Evolutionary conservation across 2,329 filamentous ascomycete species (phyloP), one percentile per base, ranked within the genome.

Genomic region (Colletotrichum euphorbiae): DNA sequence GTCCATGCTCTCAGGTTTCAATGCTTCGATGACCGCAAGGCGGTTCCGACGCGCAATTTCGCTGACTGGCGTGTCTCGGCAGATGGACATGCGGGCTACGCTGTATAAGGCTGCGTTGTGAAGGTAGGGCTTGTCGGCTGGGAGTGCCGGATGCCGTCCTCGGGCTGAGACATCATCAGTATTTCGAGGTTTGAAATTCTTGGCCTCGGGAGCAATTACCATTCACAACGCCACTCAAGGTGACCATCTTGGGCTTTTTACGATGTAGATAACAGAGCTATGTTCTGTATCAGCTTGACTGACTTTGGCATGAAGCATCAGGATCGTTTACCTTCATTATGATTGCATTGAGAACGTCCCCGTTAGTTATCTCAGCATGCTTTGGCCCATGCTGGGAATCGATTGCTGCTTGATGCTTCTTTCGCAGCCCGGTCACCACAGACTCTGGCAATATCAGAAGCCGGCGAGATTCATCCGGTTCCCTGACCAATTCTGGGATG

Each of bases 21-120:
- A 6, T 19, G 45, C 51, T 9, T 71, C 42, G 82, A 62, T 17
- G n/a, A 71, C 42, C 8, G 71, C 69, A 2, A 59, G 60, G 7
- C 72, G 72, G 40, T 68, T 50, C 1, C 43, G 33, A 17, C 66
- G 62, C 12, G 72, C 71, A 11, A 73, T 59, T 4, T 73, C 72
- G 24, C 50, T 45, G 3, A 67, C 51, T 5, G 69, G 68, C 6
- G 70, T 70, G 28, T 67, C 43, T 8, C 64, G 59, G 62, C 42
- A 55, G 28, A 72, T 55, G 15, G 55, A 21, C 7, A 69, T 21
- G 38, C 62, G 62, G 15, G 28, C 48, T 15, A 50, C 31, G 55
- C 42, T 43, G 50, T 67, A 72, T 36, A 54, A 6, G 15, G 69
- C 6, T 51, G 65, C 70, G 45, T 73, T 73, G 62, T 73, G 71